Evolutionary conservation across 192 early-diverging fungal genomes (phyloP).

Genomic region (Rhizoclosmatium globosum): DNA sequence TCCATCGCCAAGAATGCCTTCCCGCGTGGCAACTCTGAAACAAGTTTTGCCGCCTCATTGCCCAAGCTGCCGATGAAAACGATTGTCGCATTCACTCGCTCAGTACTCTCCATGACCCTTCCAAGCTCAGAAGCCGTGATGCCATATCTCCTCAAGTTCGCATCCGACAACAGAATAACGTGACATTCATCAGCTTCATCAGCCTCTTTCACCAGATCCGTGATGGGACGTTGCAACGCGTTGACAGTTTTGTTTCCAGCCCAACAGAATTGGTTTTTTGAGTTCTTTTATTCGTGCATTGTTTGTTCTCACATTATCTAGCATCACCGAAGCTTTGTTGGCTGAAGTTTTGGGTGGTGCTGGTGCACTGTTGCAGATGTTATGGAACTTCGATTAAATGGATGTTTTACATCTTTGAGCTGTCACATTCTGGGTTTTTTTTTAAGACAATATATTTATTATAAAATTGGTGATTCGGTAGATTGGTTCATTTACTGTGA

Average conservation of each 20-base stretch:
- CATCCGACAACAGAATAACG: slow-evolving; percentile 78
- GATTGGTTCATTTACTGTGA: too few relatives aligned
- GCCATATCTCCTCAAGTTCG: slow-evolving; percentile 77
- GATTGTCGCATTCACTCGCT: slow-evolving; percentile 71
- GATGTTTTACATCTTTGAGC: too few relatives aligned
- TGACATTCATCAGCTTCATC: slow-evolving; percentile 82
- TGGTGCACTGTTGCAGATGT: too few relatives aligned
- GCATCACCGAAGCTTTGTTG: too few relatives aligned
- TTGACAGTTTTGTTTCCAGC: slow-evolving; percentile 78
- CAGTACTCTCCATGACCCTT: slow-evolving; percentile 70
- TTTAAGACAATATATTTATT: too few relatives aligned
- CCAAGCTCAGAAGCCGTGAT: slow-evolving; percentile 72
- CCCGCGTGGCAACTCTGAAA: slow-evolving; percentile 31
- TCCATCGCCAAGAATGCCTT: slow-evolving; percentile 49
- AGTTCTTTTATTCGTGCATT: too few relatives aligned
- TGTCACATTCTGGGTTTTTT: too few relatives aligned
- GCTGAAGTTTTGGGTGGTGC: too few relatives aligned
- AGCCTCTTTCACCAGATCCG: slow-evolving; percentile 63
- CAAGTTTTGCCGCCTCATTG: slow-evolving; percentile 68
- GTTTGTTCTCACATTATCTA: too few relatives aligned
- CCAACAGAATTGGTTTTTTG: slow-evolving; percentile 69
- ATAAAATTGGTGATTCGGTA: too few relatives aligned
- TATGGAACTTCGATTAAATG: too few relatives aligned
- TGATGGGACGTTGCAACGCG: slow-evolving; percentile 68
- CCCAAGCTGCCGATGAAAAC: slow-evolving; percentile 79